Conservation (phyloP, 768 basidiomycete genomes). For the Kwoniella dejecticola region DNA sequence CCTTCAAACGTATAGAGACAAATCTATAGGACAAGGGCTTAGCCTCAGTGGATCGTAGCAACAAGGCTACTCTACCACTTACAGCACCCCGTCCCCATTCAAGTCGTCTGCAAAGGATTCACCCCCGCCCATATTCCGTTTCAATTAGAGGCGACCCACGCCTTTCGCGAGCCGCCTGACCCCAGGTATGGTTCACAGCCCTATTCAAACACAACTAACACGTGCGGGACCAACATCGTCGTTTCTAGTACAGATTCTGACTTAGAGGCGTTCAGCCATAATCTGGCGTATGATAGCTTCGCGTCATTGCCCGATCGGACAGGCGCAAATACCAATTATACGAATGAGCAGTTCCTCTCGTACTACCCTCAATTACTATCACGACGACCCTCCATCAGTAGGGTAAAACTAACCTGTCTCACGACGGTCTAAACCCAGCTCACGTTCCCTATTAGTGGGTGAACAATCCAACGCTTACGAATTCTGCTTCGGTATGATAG, state of each 20-base stretch:
- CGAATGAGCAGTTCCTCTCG: conserved; percentile 80
- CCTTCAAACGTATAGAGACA: conserved; percentile 56
- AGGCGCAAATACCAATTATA: conserved; percentile 79
- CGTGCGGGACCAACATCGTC: conserved; percentile 71
- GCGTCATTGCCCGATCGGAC: conserved; percentile 62
- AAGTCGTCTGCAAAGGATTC: conserved; percentile 80
- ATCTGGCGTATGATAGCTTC: conserved; percentile 81
- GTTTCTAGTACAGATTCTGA: conserved; percentile 76
- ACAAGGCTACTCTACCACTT: conserved; percentile 77
- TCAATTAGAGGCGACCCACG: conserved; percentile 59
- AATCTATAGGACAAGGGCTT: conserved; percentile 71
- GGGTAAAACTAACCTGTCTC: conserved; percentile 81
- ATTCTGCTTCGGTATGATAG: conserved; percentile 78
- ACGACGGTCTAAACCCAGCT: conserved; percentile 62
- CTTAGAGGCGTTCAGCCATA: conserved; percentile 84
- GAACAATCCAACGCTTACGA: conserved; percentile 75
- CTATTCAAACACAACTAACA: conserved; percentile 68
- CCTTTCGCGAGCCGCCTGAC: conserved; percentile 60
- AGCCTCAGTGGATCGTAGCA: conserved; percentile 76
- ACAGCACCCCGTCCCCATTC: conserved; percentile 69
- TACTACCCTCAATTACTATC: conserved; percentile 80
- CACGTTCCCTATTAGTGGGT: conserved; percentile 74
- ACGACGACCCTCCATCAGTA: conserved; percentile 74
- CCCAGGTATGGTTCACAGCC: conserved; percentile 68
- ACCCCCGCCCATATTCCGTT: conserved; percentile 67